Percentiles rank a stretch among this genome's conserved stretches.
Conservation (phyloP, 805 yeast genomes). For the Metschnikowia bowlesiae region DNA sequence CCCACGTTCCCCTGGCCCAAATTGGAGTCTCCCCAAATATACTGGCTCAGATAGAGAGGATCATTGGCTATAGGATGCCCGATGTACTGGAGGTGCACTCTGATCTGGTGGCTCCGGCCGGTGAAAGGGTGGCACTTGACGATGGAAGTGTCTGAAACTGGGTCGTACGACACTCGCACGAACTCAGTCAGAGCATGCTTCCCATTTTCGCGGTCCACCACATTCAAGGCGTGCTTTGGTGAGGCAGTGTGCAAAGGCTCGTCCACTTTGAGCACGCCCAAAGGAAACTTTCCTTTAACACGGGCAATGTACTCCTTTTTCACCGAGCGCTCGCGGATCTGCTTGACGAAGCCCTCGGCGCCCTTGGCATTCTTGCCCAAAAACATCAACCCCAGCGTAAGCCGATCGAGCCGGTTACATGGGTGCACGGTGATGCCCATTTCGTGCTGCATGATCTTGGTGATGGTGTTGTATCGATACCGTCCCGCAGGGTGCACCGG, state of each 20-base stretch:
- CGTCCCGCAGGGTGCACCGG: constrained; percentile 97
- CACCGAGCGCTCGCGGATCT: constrained; percentile 68
- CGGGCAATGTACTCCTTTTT: constrained; percentile 81
- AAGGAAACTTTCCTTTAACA: constrained; percentile 83
- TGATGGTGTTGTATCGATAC: constrained; percentile 68
- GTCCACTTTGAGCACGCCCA: constrained; percentile 48
- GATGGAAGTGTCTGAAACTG: constrained; percentile 51
- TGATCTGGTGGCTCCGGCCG: constrained; percentile 92
- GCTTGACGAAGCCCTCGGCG: constrained; percentile 71
- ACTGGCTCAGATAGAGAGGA: constrained; percentile 76
- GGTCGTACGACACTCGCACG: constrained; percentile 60
- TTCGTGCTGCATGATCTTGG: constrained; percentile 73
- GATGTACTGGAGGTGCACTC: constrained; percentile 87
- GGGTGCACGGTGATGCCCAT: constrained; percentile 60
- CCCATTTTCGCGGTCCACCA: constrained; percentile 45
- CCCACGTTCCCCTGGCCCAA: constrained; percentile 62
- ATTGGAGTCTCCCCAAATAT: constrained; percentile 67
- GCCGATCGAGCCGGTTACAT: constrained; percentile 82
- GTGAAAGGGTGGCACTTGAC: constrained; percentile 84
- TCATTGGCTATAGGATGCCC: constrained; percentile 92
- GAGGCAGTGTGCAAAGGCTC: constrained; percentile 66
- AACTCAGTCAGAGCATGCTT: constrained; percentile 76
- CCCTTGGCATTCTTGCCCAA: constrained; percentile 77
- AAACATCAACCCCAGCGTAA: constrained; percentile 93
- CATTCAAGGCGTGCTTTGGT: constrained; percentile 68